A percentile compares a stretch with the other conserved stretches of the same genome.
Conservation (phyloP, 257 asterid species). For the Asclepias syriaca region DNA sequence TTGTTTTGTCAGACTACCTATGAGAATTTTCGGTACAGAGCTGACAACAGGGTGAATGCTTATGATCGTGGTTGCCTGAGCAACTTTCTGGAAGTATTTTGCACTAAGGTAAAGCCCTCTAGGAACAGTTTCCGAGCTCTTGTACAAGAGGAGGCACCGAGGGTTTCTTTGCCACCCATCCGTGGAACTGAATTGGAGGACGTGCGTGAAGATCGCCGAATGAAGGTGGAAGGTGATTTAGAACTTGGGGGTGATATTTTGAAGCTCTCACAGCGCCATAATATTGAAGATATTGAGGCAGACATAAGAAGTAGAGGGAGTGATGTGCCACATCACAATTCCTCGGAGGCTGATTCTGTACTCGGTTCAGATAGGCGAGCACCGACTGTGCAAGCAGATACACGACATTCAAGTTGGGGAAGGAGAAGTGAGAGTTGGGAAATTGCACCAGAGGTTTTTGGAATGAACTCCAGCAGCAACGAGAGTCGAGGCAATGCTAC, state of each 20-base stretch:
- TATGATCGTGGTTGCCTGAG: conserved; percentile 82
- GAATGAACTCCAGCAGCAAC: conserved; percentile 14
- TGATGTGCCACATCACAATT: conserved; percentile 63
- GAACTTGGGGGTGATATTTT: conserved; percentile 91
- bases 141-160: conserved; percentile 72
- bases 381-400: conserved; percentile 44
- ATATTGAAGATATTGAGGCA: conserved; percentile 86
- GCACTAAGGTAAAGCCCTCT: conserved; percentile 80
- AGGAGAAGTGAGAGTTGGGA: conserved; percentile 59
- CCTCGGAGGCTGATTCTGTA: conserved; percentile 64
- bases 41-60: conserved; percentile 76
- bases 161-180: conserved; percentile 46
- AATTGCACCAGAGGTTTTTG: conserved; percentile 41
- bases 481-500: conserved; percentile 27
- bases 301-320: conserved; percentile 88
- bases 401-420: conserved; percentile 45
- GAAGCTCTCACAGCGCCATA: conserved; percentile 91
- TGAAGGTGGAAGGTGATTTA: conserved; percentile 83
- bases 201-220: conserved; percentile 50
- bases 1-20: conserved; percentile 73
- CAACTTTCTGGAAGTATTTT: conserved; percentile 81
- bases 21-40: conserved; percentile 89
- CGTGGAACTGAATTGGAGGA: conserved; percentile 54
- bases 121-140: conserved; percentile 74
- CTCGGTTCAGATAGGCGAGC: conserved; percentile 65